phyloP scores from a whole-genome alignment of 2,329 filamentous ascomycete genomes.

The Aureobasidium sp. region DNA sequence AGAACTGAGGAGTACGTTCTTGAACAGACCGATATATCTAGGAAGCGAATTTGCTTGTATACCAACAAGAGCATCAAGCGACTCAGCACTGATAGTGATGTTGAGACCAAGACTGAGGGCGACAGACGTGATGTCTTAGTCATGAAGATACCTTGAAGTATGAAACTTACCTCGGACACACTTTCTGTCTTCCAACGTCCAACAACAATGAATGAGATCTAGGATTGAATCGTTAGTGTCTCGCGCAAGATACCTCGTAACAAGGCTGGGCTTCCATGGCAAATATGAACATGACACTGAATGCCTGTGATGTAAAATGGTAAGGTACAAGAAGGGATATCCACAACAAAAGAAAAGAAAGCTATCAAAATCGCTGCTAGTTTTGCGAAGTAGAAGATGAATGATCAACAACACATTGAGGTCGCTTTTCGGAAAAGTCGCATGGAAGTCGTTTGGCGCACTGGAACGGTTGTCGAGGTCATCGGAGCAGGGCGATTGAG shows the following conservation, averaged over 20 bases:
- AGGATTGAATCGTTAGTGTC: neutral
- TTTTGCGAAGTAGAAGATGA: neutral
- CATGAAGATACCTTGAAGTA: neutral
- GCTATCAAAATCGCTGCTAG: constrained; percentile 6
- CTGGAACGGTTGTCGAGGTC: neutral
- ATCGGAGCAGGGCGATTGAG: neutral
- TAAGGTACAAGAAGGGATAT: constrained; percentile 14
- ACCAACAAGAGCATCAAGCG: neutral
- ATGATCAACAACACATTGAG: neutral
- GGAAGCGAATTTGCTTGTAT: neutral
- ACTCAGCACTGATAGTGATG: neutral
- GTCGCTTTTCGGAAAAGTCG: neutral
- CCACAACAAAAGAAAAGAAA: constrained; percentile 10
- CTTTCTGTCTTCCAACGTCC: neutral
- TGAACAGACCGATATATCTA: neutral
- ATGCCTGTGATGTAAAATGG: constrained; percentile 1
- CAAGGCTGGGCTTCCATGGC: neutral
- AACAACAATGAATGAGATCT: neutral
- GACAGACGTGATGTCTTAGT: neutral
- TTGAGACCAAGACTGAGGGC: neutral
- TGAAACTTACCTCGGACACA: neutral
- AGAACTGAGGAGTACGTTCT: neutral
- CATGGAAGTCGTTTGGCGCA: constrained; percentile 4
- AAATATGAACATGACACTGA: constrained; percentile 9
- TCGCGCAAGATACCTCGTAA: neutral